Base-by-base conservation (phyloP, 495 filamentous ascomycete species). In the Xylaria curta region DNA sequence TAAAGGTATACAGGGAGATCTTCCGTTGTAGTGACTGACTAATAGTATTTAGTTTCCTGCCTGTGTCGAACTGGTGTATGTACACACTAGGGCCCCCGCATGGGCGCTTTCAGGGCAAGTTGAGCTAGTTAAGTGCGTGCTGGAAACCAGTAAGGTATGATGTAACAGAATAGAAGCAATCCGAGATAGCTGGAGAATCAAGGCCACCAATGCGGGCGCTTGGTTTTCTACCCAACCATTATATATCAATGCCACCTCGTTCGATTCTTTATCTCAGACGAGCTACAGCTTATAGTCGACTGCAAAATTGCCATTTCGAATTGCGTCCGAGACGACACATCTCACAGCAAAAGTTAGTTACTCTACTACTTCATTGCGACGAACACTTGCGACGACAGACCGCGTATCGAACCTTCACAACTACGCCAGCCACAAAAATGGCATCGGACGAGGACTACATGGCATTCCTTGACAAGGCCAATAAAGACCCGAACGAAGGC, bases 391-490 rank as follows among this genome's bases (percentile, higher is more conserved):
- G 64, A 28, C 51, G 19, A 13, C 44, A 44, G n/a, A 42, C 12
- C 49, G 33, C 31, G 21, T 40, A 24, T 54, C 72, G 63, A 47
- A 66, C 49, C 66, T 71, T 75, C 67, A 74, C 72, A 40, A 79
- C 76, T 53, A 70, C 72, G 46, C 64, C 19, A 24, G 28, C 62
- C 15, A 58, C 67, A 4, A 85, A 72, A 7, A 95, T 94, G 91
- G 88, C 91, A 24, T 91, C 91, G 26, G 94, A 97, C 84, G 89
- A 92, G 62, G 89, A 89, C 74, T 97, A 97, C 85, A 85, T 88
- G 80, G 83, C 89, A 75, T 97, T 97, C 78, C 85, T 97, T 62
- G 84, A 96, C 79, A 94, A 95, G 81, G 94, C 93, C 53, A 96
- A 95, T 81, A 80, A 88, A 76, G 89, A 92, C 78, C 88, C 88